These are phyloP conservation scores for Blastobotrys robertii DNA, from an alignment of 805 yeast species.

Conservation along the genomic window DNA sequence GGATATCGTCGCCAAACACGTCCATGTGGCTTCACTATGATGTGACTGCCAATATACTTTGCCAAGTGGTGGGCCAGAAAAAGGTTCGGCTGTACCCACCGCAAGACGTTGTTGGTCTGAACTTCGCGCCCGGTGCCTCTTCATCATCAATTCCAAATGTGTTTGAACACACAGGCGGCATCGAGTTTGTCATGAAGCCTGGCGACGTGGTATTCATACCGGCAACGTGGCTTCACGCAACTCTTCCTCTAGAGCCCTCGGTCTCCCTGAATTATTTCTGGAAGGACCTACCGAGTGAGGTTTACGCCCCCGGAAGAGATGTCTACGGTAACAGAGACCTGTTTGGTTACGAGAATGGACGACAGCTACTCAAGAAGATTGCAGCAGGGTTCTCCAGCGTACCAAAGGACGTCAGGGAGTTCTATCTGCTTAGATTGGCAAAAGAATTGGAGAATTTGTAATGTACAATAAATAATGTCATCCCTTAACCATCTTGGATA, in stretches of 20 bases:
- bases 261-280: constrained; percentile 30
- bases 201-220: too few species aligned
- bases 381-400: constrained; percentile 14
- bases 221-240: constrained; percentile 6
- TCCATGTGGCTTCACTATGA: constrained; percentile 25
- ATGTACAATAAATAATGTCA: constrained; percentile 15
- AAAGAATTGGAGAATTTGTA: constrained; percentile 19
- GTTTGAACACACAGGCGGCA: too few species aligned
- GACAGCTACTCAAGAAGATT: constrained; percentile 19
- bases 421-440: constrained; percentile 24
- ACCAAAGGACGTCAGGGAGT: constrained; percentile 23
- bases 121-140: constrained; percentile 26
- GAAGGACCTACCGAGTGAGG: constrained; percentile 22
- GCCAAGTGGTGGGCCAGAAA: constrained; percentile 28
- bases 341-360: constrained; percentile 26
- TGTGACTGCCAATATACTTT: constrained; percentile 29
- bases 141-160: constrained; percentile 25
- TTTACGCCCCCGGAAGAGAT: constrained; percentile 27
- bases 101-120: constrained; percentile 21
- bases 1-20: too few species aligned
- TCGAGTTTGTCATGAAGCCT: too few species aligned
- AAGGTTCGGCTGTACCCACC: constrained; percentile 30
- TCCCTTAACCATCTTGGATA: constrained; percentile 36
- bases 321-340: constrained; percentile 31
- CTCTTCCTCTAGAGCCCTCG: constrained; percentile 25